Conservation (phyloP, 1,139 yeast species). For the Nadsonia starkeyi-henricii region DNA sequence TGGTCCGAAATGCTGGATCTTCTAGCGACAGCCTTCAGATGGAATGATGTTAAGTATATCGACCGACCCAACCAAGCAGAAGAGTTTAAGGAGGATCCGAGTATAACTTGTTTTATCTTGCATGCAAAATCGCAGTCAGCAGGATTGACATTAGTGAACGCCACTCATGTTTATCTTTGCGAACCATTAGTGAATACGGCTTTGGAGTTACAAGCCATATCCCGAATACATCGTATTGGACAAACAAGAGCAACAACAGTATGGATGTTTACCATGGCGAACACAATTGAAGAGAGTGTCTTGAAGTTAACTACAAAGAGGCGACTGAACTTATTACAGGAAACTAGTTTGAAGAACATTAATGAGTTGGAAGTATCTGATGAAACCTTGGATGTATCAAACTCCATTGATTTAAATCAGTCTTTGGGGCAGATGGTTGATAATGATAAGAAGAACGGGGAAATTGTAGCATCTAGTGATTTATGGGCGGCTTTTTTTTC, state of each 20-base stretch:
- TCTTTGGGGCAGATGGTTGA: conserved; percentile 28
- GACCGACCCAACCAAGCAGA: conserved; percentile 34
- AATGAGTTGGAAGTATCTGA: conserved; percentile 8
- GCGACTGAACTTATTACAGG: conserved; percentile 13
- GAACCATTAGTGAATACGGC: conserved; percentile 89
- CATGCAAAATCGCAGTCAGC: conserved; percentile 80
- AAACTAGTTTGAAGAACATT: conserved; percentile 4
- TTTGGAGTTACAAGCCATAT: conserved; percentile 79
- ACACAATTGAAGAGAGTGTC: conserved; percentile 84
- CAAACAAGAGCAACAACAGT: conserved; percentile 69
- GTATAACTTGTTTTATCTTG: conserved; percentile 67
- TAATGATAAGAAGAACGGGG: conserved; percentile 40
- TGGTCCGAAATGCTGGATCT: conserved; percentile 66
- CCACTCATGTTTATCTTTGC: conserved; percentile 76
- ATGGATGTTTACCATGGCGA: conserved; percentile 78
- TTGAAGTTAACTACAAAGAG: conserved; percentile 26
- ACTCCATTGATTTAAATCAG: conserved; percentile 29
- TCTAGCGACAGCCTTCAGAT: conserved; percentile 50
- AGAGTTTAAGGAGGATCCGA: conserved; percentile 47
- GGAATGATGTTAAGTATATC: conserved; percentile 39
- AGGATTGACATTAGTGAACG: conserved; percentile 81
- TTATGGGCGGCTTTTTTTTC: conserved; percentile 40
- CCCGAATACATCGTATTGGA: conserved; percentile 86
- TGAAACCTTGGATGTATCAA: conserved; percentile 13
- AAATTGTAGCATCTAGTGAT: conserved; percentile 39